phyloP scores from a whole-genome alignment of 495 filamentous ascomycete species.

The Aspergillus bridgeri region DNA sequence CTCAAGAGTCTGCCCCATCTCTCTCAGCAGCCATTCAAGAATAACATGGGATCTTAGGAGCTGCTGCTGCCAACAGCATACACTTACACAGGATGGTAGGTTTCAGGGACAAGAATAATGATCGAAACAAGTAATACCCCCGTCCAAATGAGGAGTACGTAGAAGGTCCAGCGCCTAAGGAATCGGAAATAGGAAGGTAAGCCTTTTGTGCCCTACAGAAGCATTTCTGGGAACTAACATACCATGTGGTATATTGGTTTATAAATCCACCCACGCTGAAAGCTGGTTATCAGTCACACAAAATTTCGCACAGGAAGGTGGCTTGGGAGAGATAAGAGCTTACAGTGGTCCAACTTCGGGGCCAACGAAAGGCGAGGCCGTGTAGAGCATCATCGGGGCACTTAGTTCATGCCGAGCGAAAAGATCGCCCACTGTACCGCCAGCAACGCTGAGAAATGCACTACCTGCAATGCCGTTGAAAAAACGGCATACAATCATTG shows the following conservation, averaged over 20 bases:
- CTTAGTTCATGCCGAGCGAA: constrained; percentile 73
- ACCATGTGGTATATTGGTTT: constrained; percentile 73
- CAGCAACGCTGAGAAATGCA: constrained; percentile 86
- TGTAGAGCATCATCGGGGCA: constrained; percentile 78
- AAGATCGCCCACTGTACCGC: constrained; percentile 88
- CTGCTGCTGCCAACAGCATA: background rate
- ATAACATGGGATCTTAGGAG: background rate
- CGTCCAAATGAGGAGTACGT: constrained; percentile 81
- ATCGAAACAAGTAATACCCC: constrained; percentile 58
- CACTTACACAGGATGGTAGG: constrained; percentile 69
- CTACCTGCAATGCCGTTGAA: constrained; percentile 80
- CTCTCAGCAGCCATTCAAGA: background rate
- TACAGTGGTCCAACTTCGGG: constrained; percentile 46
- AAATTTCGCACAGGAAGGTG: background rate
- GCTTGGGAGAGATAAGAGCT: constrained; percentile 41
- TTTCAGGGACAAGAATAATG: constrained; percentile 78
- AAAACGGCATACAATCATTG: constrained; percentile 80
- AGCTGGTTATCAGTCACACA: constrained; percentile 10
- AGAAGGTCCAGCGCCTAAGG: constrained; percentile 79
- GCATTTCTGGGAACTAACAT: constrained; percentile 5
- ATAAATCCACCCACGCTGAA: constrained; percentile 64
- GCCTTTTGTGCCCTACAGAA: background rate
- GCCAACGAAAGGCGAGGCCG: constrained; percentile 71
- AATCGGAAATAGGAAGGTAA: constrained; percentile 7
- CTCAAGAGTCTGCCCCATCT: constrained; percentile 60